A percentile compares a stretch with the other conserved stretches of the same genome.
Conservation (phyloP, 1,284 basidiomycete species). For the Rhodofomes roseus region DNA sequence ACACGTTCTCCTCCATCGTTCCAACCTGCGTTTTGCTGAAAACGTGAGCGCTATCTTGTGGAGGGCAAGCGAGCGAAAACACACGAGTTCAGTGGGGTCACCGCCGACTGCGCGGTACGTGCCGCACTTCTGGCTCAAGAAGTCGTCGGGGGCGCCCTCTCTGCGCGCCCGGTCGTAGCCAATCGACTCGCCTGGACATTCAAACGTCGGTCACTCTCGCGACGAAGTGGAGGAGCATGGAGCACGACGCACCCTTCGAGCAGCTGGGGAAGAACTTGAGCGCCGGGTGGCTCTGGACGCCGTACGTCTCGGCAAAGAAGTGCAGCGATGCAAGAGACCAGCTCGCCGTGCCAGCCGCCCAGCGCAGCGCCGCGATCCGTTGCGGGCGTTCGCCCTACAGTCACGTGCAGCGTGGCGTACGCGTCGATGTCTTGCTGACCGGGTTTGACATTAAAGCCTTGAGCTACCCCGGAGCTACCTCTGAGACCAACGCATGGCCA, state of each 20-base stretch:
- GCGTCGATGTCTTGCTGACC: no score
- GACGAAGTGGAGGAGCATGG: neutral
- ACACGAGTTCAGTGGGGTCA: slow-evolving; percentile 68
- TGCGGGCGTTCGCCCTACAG: no score
- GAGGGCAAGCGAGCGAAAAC: slow-evolving; percentile 14
- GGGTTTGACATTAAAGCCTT: no score
- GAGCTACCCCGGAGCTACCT: no score
- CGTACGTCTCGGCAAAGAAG: slow-evolving; percentile 79
- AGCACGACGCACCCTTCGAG: slow-evolving; percentile 17
- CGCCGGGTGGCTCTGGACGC: slow-evolving; percentile 79
- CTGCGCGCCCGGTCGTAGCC: slow-evolving; percentile 67
- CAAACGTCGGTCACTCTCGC: neutral
- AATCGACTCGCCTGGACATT: slow-evolving; percentile 44
- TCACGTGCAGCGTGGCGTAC: no score
- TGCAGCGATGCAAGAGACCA: no score
- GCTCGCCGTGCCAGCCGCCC: no score
- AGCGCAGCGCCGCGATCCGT: no score
- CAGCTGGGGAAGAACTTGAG: slow-evolving; percentile 93
- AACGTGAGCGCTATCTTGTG: neutral
- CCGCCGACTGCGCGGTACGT: slow-evolving; percentile 83
- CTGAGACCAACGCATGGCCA: no score
- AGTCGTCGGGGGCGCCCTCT: slow-evolving; percentile 68
- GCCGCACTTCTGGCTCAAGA: slow-evolving; percentile 86
- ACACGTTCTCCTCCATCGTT: slow-evolving; percentile 91
- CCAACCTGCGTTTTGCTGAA: no score